A percentile compares a stretch with the other conserved stretches of the same genome.
Evolutionary conservation across 306 rosid genomes (phyloP).

Genomic region (Cicer arietinum): DNA sequence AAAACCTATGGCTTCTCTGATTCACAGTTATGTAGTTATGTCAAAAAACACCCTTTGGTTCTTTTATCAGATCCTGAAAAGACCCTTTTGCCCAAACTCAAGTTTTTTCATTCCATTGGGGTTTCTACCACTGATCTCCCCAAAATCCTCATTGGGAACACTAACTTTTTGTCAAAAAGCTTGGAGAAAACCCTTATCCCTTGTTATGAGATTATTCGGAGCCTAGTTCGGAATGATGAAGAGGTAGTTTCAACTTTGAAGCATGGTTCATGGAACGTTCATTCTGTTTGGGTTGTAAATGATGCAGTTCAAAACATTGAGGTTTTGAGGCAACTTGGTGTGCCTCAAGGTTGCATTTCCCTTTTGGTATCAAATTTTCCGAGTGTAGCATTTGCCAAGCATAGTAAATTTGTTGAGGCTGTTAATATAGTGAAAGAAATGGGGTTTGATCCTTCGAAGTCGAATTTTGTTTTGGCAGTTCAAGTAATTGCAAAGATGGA

Average conservation of each 20-base stretch:
- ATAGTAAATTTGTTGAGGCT: background rate
- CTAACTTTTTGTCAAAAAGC: background rate
- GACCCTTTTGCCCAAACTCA: background rate
- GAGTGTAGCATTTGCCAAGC: background rate
- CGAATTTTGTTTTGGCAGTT: background rate
- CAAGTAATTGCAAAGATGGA: background rate
- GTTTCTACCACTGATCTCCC: background rate
- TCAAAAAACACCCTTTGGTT: background rate
- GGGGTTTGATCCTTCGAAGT: background rate
- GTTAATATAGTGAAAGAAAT: background rate
- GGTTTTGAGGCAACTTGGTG: background rate
- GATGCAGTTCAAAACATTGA: background rate
- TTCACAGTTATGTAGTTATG: background rate
- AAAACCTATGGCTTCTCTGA: constrained; percentile 3
- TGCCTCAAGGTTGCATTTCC: background rate
- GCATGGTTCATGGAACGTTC: background rate
- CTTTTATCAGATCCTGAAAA: background rate
- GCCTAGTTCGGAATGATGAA: background rate
- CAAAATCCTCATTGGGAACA: background rate
- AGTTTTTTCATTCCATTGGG: background rate
- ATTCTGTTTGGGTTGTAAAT: background rate
- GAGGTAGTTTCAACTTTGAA: background rate
- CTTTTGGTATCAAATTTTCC: background rate
- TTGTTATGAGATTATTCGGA: background rate
- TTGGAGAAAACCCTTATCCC: background rate